These are phyloP conservation scores for Spirogloea muscicola DNA, from an alignment of 139 green algal species.

Conservation along the genomic window DNA sequence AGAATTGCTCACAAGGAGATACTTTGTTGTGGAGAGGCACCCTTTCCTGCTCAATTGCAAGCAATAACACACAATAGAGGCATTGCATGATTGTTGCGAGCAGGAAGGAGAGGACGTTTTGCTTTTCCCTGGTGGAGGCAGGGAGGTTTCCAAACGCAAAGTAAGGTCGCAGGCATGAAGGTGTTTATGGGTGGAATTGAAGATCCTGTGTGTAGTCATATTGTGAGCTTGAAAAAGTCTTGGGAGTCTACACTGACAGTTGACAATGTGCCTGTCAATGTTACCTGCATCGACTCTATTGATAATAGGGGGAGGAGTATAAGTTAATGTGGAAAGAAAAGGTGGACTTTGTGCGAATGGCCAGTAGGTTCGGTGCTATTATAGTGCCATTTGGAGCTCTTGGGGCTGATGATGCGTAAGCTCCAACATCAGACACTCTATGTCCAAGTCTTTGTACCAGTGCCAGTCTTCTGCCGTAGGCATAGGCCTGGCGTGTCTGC, in stretches of 20 bases:
- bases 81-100: too few species aligned
- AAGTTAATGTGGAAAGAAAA: constrained; percentile 84
- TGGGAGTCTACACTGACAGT: too few species aligned
- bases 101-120: constrained; percentile 35
- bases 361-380: constrained; percentile 74
- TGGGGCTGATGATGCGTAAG: constrained; percentile 70
- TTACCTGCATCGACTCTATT: too few species aligned
- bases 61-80: too few species aligned
- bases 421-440: constrained; percentile 5
- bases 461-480: background rate
- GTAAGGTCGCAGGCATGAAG: too few species aligned
- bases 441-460: constrained; percentile 1
- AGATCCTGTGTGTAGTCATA: too few species aligned
- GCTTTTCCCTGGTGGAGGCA: constrained; percentile 57
- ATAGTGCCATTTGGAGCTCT: constrained; percentile 91
- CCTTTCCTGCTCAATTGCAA: too few species aligned
- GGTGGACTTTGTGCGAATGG: constrained; percentile 89
- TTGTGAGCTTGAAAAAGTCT: too few species aligned
- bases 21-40: too few species aligned
- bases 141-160: constrained; percentile 55
- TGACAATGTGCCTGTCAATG: too few species aligned
- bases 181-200: too few species aligned
- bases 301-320: constrained; percentile 82
- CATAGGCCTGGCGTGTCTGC: background rate
- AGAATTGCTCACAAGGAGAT: too few species aligned